Evolutionary conservation across 1,284 basidiomycete species (phyloP).

Genomic region (Puccinia polysora): DNA sequence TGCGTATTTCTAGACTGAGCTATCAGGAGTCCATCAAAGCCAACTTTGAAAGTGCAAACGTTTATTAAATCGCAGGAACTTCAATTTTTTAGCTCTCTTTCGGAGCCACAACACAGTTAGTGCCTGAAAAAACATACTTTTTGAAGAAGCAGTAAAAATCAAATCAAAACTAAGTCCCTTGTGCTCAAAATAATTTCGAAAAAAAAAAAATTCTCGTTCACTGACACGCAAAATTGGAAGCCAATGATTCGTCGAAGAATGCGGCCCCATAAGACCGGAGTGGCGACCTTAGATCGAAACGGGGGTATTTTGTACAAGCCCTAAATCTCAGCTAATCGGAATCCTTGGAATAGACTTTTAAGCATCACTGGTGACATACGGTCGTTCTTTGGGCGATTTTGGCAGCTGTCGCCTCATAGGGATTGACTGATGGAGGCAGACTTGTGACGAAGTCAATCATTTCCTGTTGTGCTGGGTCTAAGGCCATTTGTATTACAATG

Average conservation of each 20-base stretch:
- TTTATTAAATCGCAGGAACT: neutral
- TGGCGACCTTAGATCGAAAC: neutral
- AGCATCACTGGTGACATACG: neutral
- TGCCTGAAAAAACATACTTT: neutral
- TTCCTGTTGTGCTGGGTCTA: conserved; percentile 1
- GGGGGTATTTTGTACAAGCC: neutral
- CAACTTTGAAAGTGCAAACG: neutral
- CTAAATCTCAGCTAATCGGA: neutral
- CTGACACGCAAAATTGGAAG: neutral
- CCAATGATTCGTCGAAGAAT: neutral
- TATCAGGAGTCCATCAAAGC: neutral
- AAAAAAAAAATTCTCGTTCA: neutral
- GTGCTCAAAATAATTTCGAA: neutral
- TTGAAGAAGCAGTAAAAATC: neutral
- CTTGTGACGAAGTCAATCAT: neutral
- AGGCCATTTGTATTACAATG: neutral
- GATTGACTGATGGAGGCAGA: neutral
- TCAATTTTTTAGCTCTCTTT: neutral
- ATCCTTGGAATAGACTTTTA: neutral
- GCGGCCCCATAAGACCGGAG: neutral
- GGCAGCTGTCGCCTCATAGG: neutral
- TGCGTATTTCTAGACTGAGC: too few species aligned
- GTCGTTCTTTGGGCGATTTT: neutral
- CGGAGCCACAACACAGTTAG: neutral
- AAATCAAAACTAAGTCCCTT: neutral